Evolutionary conservation across 2,329 filamentous ascomycete species (phyloP).

Genomic region (Cladosporium sp.): DNA sequence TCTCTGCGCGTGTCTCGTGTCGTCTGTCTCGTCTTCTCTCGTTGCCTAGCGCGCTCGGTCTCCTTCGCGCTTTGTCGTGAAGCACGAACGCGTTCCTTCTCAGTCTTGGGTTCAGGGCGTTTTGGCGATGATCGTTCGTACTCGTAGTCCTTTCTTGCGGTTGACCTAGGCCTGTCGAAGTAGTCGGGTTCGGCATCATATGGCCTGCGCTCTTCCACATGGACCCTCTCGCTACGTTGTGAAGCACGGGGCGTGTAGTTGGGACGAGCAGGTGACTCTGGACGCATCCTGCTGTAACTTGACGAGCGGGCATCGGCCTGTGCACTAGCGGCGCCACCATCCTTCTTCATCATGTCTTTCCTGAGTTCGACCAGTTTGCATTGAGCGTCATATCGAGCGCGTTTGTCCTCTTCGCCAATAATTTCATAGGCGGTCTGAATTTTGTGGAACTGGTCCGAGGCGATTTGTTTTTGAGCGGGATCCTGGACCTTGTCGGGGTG

Average conservation of each 20-base stretch:
- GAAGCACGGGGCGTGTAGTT: slow-evolving; percentile 22
- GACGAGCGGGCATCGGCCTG: slow-evolving; percentile 30
- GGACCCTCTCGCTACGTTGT: slow-evolving; percentile 16
- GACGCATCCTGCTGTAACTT: slow-evolving; percentile 27
- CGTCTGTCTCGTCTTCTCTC: slow-evolving; percentile 36
- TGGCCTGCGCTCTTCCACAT: slow-evolving; percentile 31
- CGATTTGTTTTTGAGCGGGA: slow-evolving; percentile 67
- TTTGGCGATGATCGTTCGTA: slow-evolving; percentile 34
- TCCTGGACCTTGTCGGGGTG: slow-evolving; percentile 68
- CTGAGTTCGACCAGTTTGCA: slow-evolving; percentile 63
- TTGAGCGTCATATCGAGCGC: slow-evolving; percentile 73
- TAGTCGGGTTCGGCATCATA: slow-evolving; percentile 29
- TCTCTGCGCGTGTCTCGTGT: slow-evolving; percentile 39
- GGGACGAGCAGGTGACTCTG: slow-evolving; percentile 28
- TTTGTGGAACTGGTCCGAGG: slow-evolving; percentile 83
- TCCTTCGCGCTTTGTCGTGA: slow-evolving; percentile 23
- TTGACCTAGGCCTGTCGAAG: slow-evolving; percentile 33
- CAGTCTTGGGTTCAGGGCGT: slow-evolving; percentile 18
- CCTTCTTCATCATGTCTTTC: slow-evolving; percentile 46
- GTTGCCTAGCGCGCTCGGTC: slow-evolving; percentile 35
- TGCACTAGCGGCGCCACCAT: slow-evolving; percentile 18
- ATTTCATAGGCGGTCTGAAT: slow-evolving; percentile 93
- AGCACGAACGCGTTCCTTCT: slow-evolving; percentile 17
- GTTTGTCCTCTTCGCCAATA: slow-evolving; percentile 70
- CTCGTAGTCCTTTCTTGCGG: slow-evolving; percentile 36